Evolutionary conservation across 2,329 filamentous ascomycete species (phyloP).

Genomic region (Arthrobotrys musiformis): DNA sequence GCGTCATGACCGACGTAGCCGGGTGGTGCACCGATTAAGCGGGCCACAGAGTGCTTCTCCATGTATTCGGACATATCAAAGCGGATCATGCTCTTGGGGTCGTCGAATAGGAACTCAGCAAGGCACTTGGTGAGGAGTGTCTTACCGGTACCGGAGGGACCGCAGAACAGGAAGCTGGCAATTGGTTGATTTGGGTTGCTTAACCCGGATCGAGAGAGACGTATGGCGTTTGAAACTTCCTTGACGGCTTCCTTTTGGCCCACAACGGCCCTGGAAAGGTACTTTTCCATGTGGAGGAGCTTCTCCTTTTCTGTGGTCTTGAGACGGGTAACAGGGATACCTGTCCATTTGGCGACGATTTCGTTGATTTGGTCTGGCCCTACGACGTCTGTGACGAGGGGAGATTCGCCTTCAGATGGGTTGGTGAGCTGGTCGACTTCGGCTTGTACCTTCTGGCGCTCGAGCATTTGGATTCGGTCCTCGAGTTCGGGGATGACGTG

Average conservation of each 20-base stretch:
- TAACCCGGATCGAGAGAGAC: constrained; percentile 91
- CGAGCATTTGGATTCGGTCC: constrained; percentile 79
- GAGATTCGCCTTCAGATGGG: constrained; percentile 66
- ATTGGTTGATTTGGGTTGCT: constrained; percentile 90
- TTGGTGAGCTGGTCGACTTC: constrained; percentile 69
- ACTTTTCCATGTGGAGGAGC: constrained; percentile 94
- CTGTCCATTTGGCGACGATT: constrained; percentile 97
- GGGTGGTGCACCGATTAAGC: constrained; percentile 97
- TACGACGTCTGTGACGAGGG: constrained; percentile 90
- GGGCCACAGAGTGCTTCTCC: constrained; percentile 90
- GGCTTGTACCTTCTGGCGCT: constrained; percentile 79
- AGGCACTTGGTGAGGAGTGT: constrained; percentile 96
- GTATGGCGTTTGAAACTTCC: constrained; percentile 94
- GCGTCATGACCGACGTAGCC: constrained; percentile 97
- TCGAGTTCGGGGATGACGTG: constrained; percentile 96
- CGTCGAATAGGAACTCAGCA: constrained; percentile 97
- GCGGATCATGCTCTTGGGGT: constrained; percentile 95
- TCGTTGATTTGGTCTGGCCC: constrained; percentile 99
- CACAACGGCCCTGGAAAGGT: constrained; percentile 83
- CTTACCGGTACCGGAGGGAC: constrained; percentile 97
- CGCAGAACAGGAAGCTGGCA: constrained; percentile 98
- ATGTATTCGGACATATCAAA: constrained; percentile 99
- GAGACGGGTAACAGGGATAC: constrained; percentile 92
- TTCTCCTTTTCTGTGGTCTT: constrained; percentile 98
- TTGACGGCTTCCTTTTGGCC: constrained; percentile 93